Percentiles rank a stretch among this genome's conserved stretches.
phyloP scores from a whole-genome alignment of 177 flowering plant species.

The Telopea speciosissima region DNA sequence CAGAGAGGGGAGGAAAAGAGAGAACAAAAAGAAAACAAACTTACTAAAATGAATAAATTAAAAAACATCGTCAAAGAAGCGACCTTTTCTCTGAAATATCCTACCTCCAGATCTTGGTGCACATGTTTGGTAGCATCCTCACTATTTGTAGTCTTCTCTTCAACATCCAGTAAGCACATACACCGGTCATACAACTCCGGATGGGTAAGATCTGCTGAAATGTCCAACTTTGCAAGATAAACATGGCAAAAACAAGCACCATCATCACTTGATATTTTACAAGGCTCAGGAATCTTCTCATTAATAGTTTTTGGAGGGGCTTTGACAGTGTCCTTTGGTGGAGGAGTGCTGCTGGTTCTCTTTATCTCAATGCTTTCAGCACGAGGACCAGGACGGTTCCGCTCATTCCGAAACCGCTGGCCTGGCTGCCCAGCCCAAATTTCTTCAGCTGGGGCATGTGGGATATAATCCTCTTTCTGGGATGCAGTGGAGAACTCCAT shows the following conservation, averaged over 20 bases:
- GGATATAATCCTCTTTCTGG: constrained; percentile 29
- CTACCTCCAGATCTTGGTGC: constrained; percentile 13
- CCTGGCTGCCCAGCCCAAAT: constrained; percentile 27
- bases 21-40: background rate
- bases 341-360: constrained; percentile 16
- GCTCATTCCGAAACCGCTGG: constrained; percentile 31
- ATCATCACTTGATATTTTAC: constrained; percentile 25
- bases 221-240: constrained; percentile 80
- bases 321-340: constrained; percentile 20
- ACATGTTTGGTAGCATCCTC: constrained; percentile 20
- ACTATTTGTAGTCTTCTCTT: constrained; percentile 20
- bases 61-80: background rate
- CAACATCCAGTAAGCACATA: constrained; percentile 29
- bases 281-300: constrained; percentile 27
- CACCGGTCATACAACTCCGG: constrained; percentile 61
- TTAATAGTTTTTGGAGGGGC: constrained; percentile 15
- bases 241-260: constrained; percentile 16
- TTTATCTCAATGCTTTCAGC: constrained; percentile 35
- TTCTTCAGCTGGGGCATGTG: constrained; percentile 30
- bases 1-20: constrained; percentile 3
- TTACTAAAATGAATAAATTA: background rate
- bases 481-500: constrained; percentile 38
- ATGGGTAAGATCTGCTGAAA: constrained; percentile 60
- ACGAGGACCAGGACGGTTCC: constrained; percentile 22
- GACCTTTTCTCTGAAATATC: background rate